phyloP scores from a whole-genome alignment of 306 rosid genomes.

The Neltuma alba region DNA sequence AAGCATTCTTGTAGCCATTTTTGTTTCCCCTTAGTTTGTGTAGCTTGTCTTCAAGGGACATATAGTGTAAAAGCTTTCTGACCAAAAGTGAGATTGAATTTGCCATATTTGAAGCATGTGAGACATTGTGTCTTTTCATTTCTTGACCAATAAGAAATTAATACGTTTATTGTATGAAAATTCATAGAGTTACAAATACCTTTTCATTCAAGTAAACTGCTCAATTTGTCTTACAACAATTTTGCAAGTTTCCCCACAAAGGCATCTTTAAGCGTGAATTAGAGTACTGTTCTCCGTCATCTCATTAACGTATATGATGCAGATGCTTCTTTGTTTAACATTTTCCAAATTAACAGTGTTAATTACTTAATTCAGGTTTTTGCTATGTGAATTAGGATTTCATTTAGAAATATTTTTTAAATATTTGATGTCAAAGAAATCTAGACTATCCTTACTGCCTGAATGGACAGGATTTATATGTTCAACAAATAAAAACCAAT shows the following conservation, averaged over 20 bases:
- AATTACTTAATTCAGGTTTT: neutral
- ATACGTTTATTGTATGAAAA: too few relatives aligned
- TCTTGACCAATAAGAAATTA: too few relatives aligned
- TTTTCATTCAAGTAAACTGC: neutral
- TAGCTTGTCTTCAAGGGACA: conserved; percentile 24
- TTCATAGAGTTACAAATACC: neutral
- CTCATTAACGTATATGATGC: conserved; percentile 13
- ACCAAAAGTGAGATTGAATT: conserved; percentile 32
- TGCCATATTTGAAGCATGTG: conserved; percentile 21
- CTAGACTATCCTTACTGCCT: too few relatives aligned
- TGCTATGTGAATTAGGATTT: neutral
- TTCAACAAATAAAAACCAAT: too few relatives aligned
- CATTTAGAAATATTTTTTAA: neutral
- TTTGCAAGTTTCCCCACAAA: conserved; percentile 11
- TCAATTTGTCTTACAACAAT: neutral
- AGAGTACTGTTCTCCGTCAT: conserved; percentile 10
- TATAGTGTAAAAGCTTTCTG: conserved; percentile 42
- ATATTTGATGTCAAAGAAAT: too few relatives aligned
- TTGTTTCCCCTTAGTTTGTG: conserved; percentile 10
- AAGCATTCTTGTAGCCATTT: conserved; percentile 41
- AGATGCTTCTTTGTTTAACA: neutral
- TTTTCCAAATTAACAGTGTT: neutral
- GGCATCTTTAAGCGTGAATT: conserved; percentile 1
- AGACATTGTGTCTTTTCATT: conserved; percentile 9
- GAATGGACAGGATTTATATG: too few relatives aligned